Base-by-base conservation (phyloP, 306 rosid genomes). In the Dryas octopetala region DNA sequence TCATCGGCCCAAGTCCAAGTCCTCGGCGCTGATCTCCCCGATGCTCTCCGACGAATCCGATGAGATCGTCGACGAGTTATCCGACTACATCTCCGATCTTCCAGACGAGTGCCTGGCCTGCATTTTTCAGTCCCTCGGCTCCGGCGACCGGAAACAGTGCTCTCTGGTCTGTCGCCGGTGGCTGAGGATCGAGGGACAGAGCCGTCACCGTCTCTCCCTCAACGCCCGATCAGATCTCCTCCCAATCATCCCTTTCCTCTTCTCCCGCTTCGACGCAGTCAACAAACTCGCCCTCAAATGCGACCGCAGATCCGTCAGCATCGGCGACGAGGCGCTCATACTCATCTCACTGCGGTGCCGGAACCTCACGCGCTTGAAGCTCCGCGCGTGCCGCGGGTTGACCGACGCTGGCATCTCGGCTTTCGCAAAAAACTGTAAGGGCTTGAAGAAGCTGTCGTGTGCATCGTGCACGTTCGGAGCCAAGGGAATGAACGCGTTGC, bases 381-480 rank as follows among this genome's bases (percentile, higher is more conserved):
- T 96, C 62, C 96, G 99, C 47, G 93, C 92, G 47, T 96, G 99
- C 76, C 91, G 97, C 7, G 92, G 83, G 10, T 71, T 92, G 10
- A 96, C 97, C 4, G 98, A 96, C 52, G 71, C 84, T 0, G 99
- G 99, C 17, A 87, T 96, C 93, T 88, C 83, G 54, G 83, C 76
- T 5, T 92, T 96, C 19, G 93, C 97, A 0, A 88, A 84, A 80
- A 96, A 96, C 63, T 96, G 99, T 83, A 88, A 80, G 81, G 87
- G 89, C 47, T 84, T 96, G 94, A 96, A 89, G 86, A 96, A 96
- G 82, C 93, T 96, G 23, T 96, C 99, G 7, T 96, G 99, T 61
- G 99, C 96, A 79, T 96, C 96, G 6, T 96, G 99, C 83, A 83
- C 83, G 0, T 96, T 96, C 68, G 98, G 99, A 68, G 83, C 99